Percentiles rank a stretch among this genome's conserved stretches.
Conservation (phyloP, 129 eudicot species). For the Flaveria sonorensis region DNA sequence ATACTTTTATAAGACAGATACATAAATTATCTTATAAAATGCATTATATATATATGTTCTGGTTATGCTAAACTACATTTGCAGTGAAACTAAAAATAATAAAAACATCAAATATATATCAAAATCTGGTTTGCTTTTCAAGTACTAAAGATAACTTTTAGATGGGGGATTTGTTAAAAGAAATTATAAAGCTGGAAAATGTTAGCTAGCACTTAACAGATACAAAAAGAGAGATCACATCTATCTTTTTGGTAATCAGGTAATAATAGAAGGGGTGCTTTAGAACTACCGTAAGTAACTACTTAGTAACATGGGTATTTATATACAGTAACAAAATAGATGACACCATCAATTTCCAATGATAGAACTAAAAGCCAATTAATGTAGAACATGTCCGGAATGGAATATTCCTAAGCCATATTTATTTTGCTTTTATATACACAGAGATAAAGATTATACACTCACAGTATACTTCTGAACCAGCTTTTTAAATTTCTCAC, state of each 20-base stretch:
- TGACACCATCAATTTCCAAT: not conserved
- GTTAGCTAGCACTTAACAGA: not conserved
- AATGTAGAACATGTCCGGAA: not conserved
- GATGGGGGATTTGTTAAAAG: no score
- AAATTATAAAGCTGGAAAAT: not conserved
- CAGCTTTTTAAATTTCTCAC: constrained; percentile 72
- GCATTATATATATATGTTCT: not conserved
- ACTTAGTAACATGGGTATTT: not conserved
- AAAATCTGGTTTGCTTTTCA: not conserved
- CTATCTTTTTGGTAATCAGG: not conserved
- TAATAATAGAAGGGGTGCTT: not conserved
- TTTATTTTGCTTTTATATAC: not conserved
- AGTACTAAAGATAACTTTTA: not conserved
- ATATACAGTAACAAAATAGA: not conserved
- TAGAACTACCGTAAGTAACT: not conserved
- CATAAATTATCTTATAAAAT: not conserved
- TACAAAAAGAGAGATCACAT: not conserved
- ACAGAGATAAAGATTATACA: not conserved
- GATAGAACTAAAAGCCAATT: not conserved
- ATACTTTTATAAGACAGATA: not conserved
- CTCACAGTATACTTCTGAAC: constrained; percentile 83
- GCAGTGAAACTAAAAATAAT: not conserved
- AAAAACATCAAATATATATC: not conserved
- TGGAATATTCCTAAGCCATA: not conserved
- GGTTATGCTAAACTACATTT: not conserved